These are phyloP conservation scores for Alternaria gaisen DNA, from an alignment of 2,329 filamentous ascomycete species.

Conservation along the genomic window DNA sequence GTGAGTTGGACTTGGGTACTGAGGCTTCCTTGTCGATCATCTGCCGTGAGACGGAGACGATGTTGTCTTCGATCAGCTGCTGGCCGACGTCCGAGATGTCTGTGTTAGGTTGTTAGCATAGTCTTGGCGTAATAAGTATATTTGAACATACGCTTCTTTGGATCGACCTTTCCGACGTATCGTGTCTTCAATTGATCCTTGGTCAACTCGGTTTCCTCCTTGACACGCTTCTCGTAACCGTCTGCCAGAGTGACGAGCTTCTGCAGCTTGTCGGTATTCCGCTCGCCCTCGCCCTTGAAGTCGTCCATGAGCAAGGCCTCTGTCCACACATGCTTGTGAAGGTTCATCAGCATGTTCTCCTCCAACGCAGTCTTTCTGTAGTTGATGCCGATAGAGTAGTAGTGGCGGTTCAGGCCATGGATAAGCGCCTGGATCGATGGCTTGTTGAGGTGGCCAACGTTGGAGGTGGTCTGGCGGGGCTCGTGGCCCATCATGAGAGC, in stretches of 20 bases:
- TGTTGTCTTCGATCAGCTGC: constrained; percentile 98
- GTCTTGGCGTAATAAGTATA: neutral
- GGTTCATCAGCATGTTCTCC: constrained; percentile 99
- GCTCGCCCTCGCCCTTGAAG: constrained; percentile 82
- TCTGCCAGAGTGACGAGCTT: constrained; percentile 87
- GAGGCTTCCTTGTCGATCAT: constrained; percentile 99
- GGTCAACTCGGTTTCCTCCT: constrained; percentile 96
- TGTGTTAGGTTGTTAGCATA: constrained; percentile 42
- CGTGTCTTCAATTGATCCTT: constrained; percentile 98
- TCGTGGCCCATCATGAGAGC: constrained; percentile 98
- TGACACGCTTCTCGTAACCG: constrained; percentile 97
- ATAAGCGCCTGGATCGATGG: constrained; percentile 99
- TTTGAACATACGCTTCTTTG: constrained; percentile 81
- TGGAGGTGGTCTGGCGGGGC: constrained; percentile 95
- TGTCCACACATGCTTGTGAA: constrained; percentile 99
- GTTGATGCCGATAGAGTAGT: constrained; percentile 98
- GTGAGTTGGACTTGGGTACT: constrained; percentile 67
- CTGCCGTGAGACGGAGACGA: constrained; percentile 95
- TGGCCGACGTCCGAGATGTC: constrained; percentile 95
- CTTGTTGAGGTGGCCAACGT: constrained; percentile 97
- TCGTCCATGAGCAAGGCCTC: constrained; percentile 97
- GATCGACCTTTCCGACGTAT: constrained; percentile 98
- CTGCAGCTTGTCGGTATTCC: constrained; percentile 88
- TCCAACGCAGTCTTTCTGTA: constrained; percentile 97
- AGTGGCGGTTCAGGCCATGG: constrained; percentile 96